These are phyloP conservation scores for Gossypium trilobum DNA, from an alignment of 441 rosid species.

Conservation along the genomic window DNA sequence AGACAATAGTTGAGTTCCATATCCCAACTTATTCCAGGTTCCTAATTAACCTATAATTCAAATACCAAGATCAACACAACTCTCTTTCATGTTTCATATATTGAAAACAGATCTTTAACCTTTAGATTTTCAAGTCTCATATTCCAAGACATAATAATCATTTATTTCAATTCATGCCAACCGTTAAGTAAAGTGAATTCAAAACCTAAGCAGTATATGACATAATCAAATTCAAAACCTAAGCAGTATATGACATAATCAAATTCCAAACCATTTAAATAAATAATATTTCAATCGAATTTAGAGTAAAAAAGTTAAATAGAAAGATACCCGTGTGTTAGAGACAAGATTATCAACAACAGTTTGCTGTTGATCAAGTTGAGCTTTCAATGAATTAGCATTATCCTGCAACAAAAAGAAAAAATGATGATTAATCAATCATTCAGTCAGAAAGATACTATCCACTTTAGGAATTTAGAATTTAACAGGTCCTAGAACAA, in stretches of 20 bases:
- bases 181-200: not conserved
- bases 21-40: not conserved
- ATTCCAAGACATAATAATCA: not conserved
- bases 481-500: not conserved
- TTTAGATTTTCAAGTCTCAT: not conserved
- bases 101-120: not conserved
- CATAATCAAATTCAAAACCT: not conserved
- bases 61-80: not conserved
- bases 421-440: slow-evolving; percentile 2
- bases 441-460: not conserved
- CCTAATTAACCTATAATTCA: not conserved
- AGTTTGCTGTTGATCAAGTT: slow-evolving; percentile 75
- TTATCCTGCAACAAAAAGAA: slow-evolving; percentile 48
- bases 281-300: not conserved
- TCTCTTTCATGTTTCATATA: not conserved
- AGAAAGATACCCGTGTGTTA: slow-evolving; percentile 67
- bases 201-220: not conserved
- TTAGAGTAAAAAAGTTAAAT: not conserved
- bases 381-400: slow-evolving; percentile 68
- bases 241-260: not conserved
- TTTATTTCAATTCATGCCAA: not conserved
- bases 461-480: not conserved
- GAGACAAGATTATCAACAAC: slow-evolving; percentile 88
- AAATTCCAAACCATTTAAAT: not conserved
- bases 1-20: not conserved